Percentiles rank a stretch among this genome's conserved stretches.
Evolutionary conservation across 1,284 basidiomycete genomes (phyloP).

Genomic region (Cutaneotrichosporon cutaneum): DNA sequence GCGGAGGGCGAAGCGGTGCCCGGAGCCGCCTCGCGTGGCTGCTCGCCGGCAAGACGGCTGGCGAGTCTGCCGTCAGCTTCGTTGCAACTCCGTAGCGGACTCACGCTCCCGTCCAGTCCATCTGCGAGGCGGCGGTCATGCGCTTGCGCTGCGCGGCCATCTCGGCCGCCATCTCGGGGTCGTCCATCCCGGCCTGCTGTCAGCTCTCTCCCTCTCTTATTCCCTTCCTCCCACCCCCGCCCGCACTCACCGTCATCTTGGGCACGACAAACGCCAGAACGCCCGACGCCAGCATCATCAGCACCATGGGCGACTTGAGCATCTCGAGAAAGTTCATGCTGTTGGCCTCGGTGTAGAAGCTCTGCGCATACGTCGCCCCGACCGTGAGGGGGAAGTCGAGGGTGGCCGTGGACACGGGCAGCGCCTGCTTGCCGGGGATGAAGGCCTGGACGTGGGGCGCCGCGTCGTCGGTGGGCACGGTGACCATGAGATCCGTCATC

Average conservation of each 20-base stretch:
- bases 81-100: constrained; percentile 18
- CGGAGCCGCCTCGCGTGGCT: neutral
- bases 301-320: constrained; percentile 83
- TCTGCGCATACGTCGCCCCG: constrained; percentile 60
- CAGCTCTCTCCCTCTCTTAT: too few relatives aligned
- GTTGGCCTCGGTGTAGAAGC: constrained; percentile 67
- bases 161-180: constrained; percentile 71
- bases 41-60: constrained; percentile 9
- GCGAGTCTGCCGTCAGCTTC: constrained; percentile 14
- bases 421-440: constrained; percentile 59
- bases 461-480: constrained; percentile 21
- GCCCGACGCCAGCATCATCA: constrained; percentile 72
- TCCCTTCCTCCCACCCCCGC: neutral
- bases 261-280: constrained; percentile 74
- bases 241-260: constrained; percentile 67
- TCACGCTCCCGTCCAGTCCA: constrained; percentile 47
- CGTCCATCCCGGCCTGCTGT: constrained; percentile 64
- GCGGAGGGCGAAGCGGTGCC: neutral
- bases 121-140: constrained; percentile 61
- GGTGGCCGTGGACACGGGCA: constrained; percentile 63
- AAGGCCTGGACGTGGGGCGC: constrained; percentile 60
- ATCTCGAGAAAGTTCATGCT: constrained; percentile 71
- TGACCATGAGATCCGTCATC: constrained; percentile 27
- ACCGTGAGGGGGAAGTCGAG: constrained; percentile 68
- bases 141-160: constrained; percentile 67